Evolutionary conservation across 2,329 filamentous ascomycete species (phyloP).

Genomic region (Xylariales sp.): DNA sequence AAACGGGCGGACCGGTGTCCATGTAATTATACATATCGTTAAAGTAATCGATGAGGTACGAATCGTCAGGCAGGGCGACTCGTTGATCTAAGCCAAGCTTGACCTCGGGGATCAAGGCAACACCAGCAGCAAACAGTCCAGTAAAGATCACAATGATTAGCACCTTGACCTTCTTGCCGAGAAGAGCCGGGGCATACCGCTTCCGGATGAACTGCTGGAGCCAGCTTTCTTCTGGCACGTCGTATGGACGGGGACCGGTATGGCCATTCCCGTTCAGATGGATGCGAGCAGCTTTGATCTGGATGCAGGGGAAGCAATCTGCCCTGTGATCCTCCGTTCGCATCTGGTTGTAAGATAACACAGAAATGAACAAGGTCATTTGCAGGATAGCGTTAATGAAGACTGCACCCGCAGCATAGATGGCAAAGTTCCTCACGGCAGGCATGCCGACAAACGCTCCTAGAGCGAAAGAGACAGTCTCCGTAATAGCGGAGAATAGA

Average conservation of each 20-base stretch:
- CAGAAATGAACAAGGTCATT: conserved; percentile 93
- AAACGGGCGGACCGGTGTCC: conserved; percentile 86
- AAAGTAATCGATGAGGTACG: conserved; percentile 94
- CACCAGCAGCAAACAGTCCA: conserved; percentile 77
- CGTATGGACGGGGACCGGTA: conserved; percentile 56
- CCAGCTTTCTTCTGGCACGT: conserved; percentile 75
- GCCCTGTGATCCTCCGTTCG: conserved; percentile 84
- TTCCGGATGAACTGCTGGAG: conserved; percentile 89
- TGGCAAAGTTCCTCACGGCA: conserved; percentile 93
- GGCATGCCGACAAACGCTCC: conserved; percentile 97
- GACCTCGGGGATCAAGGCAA: conserved; percentile 81
- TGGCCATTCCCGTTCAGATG: conserved; percentile 61
- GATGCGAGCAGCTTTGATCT: conserved; percentile 68
- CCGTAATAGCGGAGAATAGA: conserved; percentile 87
- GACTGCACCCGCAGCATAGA: conserved; percentile 93
- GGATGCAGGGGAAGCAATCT: conserved; percentile 88
- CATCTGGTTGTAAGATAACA: conserved; percentile 85
- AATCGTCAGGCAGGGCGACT: conserved; percentile 88
- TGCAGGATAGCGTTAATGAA: conserved; percentile 97
- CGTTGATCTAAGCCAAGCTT: conserved; percentile 89
- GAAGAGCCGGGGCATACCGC: conserved; percentile 75
- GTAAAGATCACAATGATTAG: conserved; percentile 76
- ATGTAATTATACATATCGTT: conserved; percentile 94
- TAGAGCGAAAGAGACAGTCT: conserved; percentile 88
- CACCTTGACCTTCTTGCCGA: conserved; percentile 77